Percentiles rank a stretch among this genome's conserved stretches.
phyloP scores from a whole-genome alignment of 805 yeast species.

The Myxozyma neglecta region DNA sequence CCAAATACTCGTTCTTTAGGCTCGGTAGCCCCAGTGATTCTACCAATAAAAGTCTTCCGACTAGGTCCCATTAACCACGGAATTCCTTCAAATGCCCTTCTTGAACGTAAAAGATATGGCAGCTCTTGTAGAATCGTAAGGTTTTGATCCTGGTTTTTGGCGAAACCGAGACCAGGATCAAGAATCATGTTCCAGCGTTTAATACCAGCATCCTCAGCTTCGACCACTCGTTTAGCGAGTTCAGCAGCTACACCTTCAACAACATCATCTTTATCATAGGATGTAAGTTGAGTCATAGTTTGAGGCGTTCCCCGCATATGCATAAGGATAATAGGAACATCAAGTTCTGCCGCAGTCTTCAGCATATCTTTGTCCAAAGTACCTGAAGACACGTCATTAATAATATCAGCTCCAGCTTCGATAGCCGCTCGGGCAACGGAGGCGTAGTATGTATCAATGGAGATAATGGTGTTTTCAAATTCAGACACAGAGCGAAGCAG shows the following conservation, averaged over 20 bases:
- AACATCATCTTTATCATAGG: conserved; percentile 48
- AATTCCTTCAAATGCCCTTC: conserved; percentile 33
- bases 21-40: conserved; percentile 56
- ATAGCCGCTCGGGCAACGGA: conserved; percentile 70
- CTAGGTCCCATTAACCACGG: conserved; percentile 78
- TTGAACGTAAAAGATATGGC: conserved; percentile 28
- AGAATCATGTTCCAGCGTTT: conserved; percentile 85
- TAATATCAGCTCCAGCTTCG: conserved; percentile 79
- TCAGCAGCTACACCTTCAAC: conserved; percentile 66
- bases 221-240: conserved; percentile 53
- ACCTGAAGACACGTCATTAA: conserved; percentile 90
- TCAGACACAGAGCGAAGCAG: conserved; percentile 51
- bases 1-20: conserved; percentile 70
- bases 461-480: conserved; percentile 53
- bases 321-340: conserved; percentile 74
- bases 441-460: conserved; percentile 86
- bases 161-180: conserved; percentile 97
- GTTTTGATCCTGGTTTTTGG: conserved; percentile 76
- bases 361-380: conserved; percentile 66
- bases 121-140: conserved; percentile 54
- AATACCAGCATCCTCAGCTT: conserved; percentile 64
- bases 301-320: conserved; percentile 83
- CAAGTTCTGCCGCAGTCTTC: conserved; percentile 60
- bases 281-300: conserved; percentile 64
- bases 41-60: conserved; percentile 82